A percentile compares a stretch with the other conserved stretches of the same genome.
These are phyloP conservation scores for Pseudocercospora fuligena DNA, from an alignment of 2,329 filamentous ascomycete species.

Conservation along the genomic window DNA sequence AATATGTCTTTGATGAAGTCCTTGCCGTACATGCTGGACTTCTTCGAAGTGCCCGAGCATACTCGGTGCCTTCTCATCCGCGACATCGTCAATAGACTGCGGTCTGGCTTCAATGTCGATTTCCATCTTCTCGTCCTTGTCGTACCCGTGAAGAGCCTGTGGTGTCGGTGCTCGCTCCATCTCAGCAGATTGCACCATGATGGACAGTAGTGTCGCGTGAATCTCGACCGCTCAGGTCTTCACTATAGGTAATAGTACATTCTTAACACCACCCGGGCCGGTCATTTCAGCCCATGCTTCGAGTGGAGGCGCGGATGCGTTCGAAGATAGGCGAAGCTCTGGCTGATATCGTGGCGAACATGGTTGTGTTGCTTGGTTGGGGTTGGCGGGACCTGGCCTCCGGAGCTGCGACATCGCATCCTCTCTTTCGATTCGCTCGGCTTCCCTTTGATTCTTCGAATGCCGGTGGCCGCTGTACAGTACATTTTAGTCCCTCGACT, in stretches of 20 bases:
- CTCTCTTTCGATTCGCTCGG: background rate
- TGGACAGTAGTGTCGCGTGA: constrained; percentile 8
- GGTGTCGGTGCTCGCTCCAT: constrained; percentile 4
- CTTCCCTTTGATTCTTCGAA: background rate
- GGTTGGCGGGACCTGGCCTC: background rate
- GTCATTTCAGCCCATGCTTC: constrained; percentile 1
- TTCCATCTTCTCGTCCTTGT: constrained; percentile 15
- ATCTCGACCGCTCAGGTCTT: background rate
- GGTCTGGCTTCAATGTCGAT: constrained; percentile 15
- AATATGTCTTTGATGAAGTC: constrained; percentile 27
- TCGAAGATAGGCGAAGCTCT: constrained; percentile 13
- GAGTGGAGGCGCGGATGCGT: background rate
- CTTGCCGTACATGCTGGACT: constrained; percentile 28
- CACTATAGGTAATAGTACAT: background rate
- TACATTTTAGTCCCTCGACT: background rate
- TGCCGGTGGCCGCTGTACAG: background rate
- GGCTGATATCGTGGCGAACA: background rate
- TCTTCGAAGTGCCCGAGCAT: constrained; percentile 24
- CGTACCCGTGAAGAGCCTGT: constrained; percentile 3
- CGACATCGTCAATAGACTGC: constrained; percentile 2
- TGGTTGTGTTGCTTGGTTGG: background rate
- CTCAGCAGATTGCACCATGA: constrained; percentile 15
- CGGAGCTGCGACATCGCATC: background rate
- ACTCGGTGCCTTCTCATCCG: constrained; percentile 9
- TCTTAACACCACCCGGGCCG: background rate